Evolutionary conservation across 805 yeast genomes (phyloP), one percentile per base, ranked within the genome.

Genomic region (Sugiyamaella floridensis): DNA sequence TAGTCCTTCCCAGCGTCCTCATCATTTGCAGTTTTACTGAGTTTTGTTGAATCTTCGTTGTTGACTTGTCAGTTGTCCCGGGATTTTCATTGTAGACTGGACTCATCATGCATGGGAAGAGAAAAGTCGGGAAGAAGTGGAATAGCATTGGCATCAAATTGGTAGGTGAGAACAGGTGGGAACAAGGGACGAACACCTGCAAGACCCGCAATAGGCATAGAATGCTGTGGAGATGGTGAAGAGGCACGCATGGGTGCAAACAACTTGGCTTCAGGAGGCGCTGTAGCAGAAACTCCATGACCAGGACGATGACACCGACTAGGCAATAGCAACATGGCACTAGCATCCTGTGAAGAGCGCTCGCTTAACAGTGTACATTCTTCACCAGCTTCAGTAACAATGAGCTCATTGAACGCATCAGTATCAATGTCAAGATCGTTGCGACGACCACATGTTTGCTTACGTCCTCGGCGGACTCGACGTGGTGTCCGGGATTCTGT

Each of bases 71-170:
- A n/a, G n/a, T n/a, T n/a, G n/a, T n/a, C n/a, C n/a, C n/a, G n/a
- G n/a, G n/a, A n/a, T n/a, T 32, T 6, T 22, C 26, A 22, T 22
- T 22, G 26, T 22, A 22, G 3, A 22, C 26, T 22, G 26, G 26
- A 6, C 26, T 22, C 26, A 4, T 10, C 12, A 32, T 32, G 37
- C 37, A 32, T 32, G 37, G 52, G 49, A 15, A 44, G 12, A 6
- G 59, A 52, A 19, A 32, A 56, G 52, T 58, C 62, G 6, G 62
- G 62, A 19, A 52, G 47, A 32, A 58, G 53, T 15, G 62, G 59
- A 26, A 58, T 49, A 9, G 59, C 57, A 15, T 46, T 43, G 11
- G 44, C 57, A 19, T 43, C 37, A 45, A 58, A 58, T 47, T 58
- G 60, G 20, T 47, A n/a, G 11, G 50, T 19, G 42, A 48, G 34